Conservation (phyloP, 1,139 yeast genomes). For the Suhomyces bolitotheri region DNA sequence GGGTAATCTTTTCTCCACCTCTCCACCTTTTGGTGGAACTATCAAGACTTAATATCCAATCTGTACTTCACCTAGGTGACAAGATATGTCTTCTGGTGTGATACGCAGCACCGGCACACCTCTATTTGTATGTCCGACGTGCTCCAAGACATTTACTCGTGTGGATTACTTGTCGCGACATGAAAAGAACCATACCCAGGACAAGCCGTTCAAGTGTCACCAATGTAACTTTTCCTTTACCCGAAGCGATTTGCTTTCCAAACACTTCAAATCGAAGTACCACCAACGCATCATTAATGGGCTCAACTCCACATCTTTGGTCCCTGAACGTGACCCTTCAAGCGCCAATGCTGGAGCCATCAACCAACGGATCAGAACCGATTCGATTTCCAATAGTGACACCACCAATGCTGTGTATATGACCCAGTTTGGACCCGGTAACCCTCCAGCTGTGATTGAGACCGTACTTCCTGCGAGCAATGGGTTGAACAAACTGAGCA, state of each 20-base stretch:
- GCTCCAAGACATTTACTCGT: constrained; percentile 1
- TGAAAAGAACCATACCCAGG: constrained; percentile 1
- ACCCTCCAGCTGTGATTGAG: too few species aligned
- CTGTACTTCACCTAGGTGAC: too few species aligned
- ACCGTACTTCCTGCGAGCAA: too few species aligned
- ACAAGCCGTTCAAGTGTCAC: constrained; percentile 1
- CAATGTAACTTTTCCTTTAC: constrained; percentile 2
- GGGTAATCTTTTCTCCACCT: too few species aligned
- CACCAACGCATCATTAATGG: neutral
- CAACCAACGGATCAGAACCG: neutral
- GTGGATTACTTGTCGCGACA: constrained; percentile 1
- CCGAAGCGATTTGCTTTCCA: constrained; percentile 1
- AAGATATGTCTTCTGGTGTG: too few species aligned
- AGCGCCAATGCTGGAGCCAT: neutral
- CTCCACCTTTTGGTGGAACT: too few species aligned
- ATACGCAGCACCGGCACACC: neutral
- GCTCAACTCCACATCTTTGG: too few species aligned
- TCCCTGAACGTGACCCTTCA: neutral
- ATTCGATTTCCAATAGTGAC: neutral
- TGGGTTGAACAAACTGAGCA: too few species aligned
- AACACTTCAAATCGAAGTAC: constrained; percentile 1
- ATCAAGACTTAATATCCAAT: too few species aligned
- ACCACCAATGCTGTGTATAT: too few species aligned
- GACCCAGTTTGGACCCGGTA: too few species aligned
- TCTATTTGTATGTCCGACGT: constrained; percentile 1